phyloP scores from a whole-genome alignment of 441 rosid species.

The Hypseocharis bilobata region DNA sequence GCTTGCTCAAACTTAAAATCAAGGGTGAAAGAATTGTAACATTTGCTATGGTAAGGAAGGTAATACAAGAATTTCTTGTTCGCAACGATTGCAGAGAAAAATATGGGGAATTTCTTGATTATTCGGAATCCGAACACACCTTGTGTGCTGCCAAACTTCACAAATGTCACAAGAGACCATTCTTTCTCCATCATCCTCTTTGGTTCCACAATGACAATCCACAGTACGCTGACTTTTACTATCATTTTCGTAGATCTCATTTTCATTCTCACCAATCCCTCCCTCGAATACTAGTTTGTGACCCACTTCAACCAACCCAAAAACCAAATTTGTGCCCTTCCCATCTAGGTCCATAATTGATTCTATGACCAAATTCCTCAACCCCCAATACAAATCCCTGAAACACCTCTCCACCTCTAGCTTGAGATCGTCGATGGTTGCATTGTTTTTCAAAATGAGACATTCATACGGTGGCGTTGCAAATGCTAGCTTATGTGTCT shows the following conservation, averaged over 20 bases:
- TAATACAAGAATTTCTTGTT: conserved; percentile 49
- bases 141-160: conserved; percentile 76
- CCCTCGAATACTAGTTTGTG: conserved; percentile 43
- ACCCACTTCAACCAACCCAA: conserved; percentile 38
- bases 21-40: neutral
- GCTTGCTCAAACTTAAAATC: neutral
- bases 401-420: conserved; percentile 52
- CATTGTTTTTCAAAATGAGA: conserved; percentile 39
- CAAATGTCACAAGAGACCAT: conserved; percentile 75
- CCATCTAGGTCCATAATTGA: conserved; percentile 33
- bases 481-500: neutral
- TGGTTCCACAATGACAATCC: conserved; percentile 58
- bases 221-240: conserved; percentile 23
- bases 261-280: conserved; percentile 17
- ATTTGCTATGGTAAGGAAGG: conserved; percentile 44
- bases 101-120: conserved; percentile 59
- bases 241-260: conserved; percentile 28
- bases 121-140: conserved; percentile 61
- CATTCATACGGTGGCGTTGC: conserved; percentile 52
- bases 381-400: conserved; percentile 61
- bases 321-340: conserved; percentile 33
- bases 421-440: conserved; percentile 54
- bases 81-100: conserved; percentile 74
- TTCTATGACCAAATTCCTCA: conserved; percentile 38
- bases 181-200: conserved; percentile 72